Percentiles rank a stretch among this genome's conserved stretches.
Evolutionary conservation across 345 rosid species (phyloP).

Genomic region (Citrus mangshanensis): DNA sequence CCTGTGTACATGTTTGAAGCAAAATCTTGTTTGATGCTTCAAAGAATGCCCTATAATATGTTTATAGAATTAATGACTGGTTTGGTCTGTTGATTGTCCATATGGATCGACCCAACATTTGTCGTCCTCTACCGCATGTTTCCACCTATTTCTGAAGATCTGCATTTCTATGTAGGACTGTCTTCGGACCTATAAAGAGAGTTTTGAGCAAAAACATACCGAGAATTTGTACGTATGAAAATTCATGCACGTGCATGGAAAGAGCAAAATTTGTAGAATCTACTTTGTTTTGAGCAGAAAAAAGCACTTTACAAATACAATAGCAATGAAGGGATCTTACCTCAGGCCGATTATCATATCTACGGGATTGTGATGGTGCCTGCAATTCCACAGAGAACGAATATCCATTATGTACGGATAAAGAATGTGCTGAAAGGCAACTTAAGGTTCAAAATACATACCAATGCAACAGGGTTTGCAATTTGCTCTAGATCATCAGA

Average conservation of each 20-base stretch:
- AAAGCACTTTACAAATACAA: neutral
- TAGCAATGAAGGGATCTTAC: conserved; percentile 28
- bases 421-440: conserved; percentile 15
- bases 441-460: conserved; percentile 9
- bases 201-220: neutral
- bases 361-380: conserved; percentile 35
- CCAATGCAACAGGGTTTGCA: conserved; percentile 13
- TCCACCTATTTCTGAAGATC: conserved; percentile 68
- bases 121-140: conserved; percentile 54
- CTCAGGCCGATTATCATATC: conserved; percentile 57
- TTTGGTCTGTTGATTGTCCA: conserved; percentile 24
- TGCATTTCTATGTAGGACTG: conserved; percentile 76
- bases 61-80: conserved; percentile 8
- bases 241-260: neutral
- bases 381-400: conserved; percentile 25
- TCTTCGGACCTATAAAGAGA: conserved; percentile 57
- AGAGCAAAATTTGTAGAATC: neutral
- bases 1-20: neutral
- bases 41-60: neutral
- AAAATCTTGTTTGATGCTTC: neutral
- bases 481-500: conserved; percentile 13
- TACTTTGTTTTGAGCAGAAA: neutral
- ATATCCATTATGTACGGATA: neutral
- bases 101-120: conserved; percentile 88
- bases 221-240: no score